phyloP scores from a whole-genome alignment of 805 yeast species.

The Pachysolen tannophilus region DNA sequence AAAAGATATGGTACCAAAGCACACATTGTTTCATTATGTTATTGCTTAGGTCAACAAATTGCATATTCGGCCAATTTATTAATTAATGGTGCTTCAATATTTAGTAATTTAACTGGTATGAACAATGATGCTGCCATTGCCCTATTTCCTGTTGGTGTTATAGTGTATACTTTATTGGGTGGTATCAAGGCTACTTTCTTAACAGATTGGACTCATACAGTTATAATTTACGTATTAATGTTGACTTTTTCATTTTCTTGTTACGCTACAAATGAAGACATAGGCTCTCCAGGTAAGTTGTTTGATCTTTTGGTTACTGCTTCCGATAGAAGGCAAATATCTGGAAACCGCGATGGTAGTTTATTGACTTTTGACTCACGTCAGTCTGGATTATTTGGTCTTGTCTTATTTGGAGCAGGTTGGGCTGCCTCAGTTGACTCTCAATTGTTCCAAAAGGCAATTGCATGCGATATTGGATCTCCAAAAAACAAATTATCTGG shows the following conservation, averaged over 20 bases:
- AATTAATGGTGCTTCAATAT: slow-evolving; percentile 26
- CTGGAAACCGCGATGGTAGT: slow-evolving; percentile 14
- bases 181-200: slow-evolving; percentile 65
- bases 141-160: slow-evolving; percentile 74
- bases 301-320: slow-evolving; percentile 24
- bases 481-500: slow-evolving; percentile 13
- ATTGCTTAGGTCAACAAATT: slow-evolving; percentile 20
- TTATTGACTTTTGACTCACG: slow-evolving; percentile 19
- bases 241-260: slow-evolving; percentile 19
- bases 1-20: slow-evolving; percentile 24
- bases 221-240: slow-evolving; percentile 25
- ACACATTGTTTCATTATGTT: slow-evolving; percentile 20
- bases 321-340: slow-evolving; percentile 10
- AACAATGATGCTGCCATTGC: slow-evolving; percentile 75
- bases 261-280: slow-evolving; percentile 20
- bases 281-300: slow-evolving; percentile 28
- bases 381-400: slow-evolving; percentile 20
- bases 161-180: slow-evolving; percentile 68
- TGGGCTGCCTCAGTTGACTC: slow-evolving; percentile 27
- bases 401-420: slow-evolving; percentile 26
- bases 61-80: slow-evolving; percentile 25
- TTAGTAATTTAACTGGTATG: slow-evolving; percentile 34
- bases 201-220: slow-evolving; percentile 31
- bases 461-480: slow-evolving; percentile 30
- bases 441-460: slow-evolving; percentile 28